phyloP scores from a whole-genome alignment of 305 asterid species.

The Fraxinus ornus region DNA sequence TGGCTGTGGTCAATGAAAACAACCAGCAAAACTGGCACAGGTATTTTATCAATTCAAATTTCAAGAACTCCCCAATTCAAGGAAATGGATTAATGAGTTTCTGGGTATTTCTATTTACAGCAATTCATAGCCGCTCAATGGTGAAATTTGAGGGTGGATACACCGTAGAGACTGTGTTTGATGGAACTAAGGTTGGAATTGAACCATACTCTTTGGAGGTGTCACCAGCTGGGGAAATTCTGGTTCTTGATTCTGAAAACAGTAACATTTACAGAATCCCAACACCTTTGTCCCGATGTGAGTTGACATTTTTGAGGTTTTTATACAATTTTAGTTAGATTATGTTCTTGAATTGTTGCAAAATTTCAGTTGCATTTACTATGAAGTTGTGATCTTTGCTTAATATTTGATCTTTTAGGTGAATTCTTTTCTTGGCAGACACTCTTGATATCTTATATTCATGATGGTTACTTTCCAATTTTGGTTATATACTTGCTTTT shows the following conservation, averaged over 20 bases:
- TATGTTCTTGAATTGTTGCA: constrained; percentile 12
- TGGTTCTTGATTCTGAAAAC: constrained; percentile 73
- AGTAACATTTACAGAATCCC: constrained; percentile 85
- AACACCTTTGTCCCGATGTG: constrained; percentile 75
- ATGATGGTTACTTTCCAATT: constrained; percentile 19
- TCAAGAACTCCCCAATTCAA: constrained; percentile 20
- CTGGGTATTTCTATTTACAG: constrained; percentile 36
- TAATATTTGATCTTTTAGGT: constrained; percentile 15
- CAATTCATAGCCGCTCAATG: constrained; percentile 79
- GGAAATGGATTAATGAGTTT: constrained; percentile 22
- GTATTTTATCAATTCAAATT: constrained; percentile 7
- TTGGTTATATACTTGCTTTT: constrained; percentile 44
- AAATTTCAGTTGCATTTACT: background rate
- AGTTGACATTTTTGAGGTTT: constrained; percentile 28
- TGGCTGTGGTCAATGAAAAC: constrained; percentile 87
- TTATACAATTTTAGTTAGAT: background rate
- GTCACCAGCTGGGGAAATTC: constrained; percentile 68
- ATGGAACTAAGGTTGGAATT: constrained; percentile 90
- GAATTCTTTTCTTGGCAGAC: constrained; percentile 40
- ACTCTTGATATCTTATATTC: constrained; percentile 33
- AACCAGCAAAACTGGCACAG: constrained; percentile 59
- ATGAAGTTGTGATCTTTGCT: constrained; percentile 23
- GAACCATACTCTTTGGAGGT: constrained; percentile 72
- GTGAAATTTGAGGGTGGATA: constrained; percentile 92
- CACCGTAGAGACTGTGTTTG: constrained; percentile 88